Percentiles rank a stretch among this genome's conserved stretches.
Evolutionary conservation across 2,329 filamentous ascomycete genomes (phyloP).

Genomic region (Verticillium dahliae): DNA sequence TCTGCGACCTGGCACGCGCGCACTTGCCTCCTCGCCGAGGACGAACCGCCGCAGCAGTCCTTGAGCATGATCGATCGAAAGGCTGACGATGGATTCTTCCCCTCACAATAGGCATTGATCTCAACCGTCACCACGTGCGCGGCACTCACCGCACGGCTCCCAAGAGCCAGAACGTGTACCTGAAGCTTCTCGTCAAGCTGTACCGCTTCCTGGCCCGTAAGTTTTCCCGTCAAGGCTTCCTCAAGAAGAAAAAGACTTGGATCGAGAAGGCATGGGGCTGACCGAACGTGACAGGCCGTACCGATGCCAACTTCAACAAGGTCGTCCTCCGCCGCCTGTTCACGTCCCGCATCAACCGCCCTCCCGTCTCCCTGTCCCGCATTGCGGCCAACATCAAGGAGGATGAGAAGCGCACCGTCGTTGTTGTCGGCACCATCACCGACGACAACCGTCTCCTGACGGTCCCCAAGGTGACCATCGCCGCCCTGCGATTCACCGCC

Average conservation of each 20-base stretch:
- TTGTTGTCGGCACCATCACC: constrained; percentile 90
- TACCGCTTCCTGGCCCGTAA: constrained; percentile 95
- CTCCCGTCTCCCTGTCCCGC: constrained; percentile 89
- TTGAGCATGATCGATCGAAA: constrained; percentile 57
- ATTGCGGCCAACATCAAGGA: constrained; percentile 67
- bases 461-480: constrained; percentile 88
- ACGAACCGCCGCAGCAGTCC: background rate
- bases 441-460: constrained; percentile 93
- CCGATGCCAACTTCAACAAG: constrained; percentile 98
- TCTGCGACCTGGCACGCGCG: background rate
- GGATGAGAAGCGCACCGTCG: constrained; percentile 76
- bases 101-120: constrained; percentile 59
- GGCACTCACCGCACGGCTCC: constrained; percentile 82
- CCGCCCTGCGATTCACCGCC: constrained; percentile 92
- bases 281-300: constrained; percentile 61
- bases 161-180: constrained; percentile 97
- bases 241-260: background rate
- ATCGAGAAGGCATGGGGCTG: background rate
- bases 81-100: constrained; percentile 51
- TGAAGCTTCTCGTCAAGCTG: constrained; percentile 95
- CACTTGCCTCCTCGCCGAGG: background rate
- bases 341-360: constrained; percentile 98
- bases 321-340: constrained; percentile 94
- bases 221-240: constrained; percentile 25
- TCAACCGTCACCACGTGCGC: constrained; percentile 63